Evolutionary conservation across 768 basidiomycete species (phyloP), one percentile per base, ranked within the genome.

Genomic region (Lentinus tigrinus): DNA sequence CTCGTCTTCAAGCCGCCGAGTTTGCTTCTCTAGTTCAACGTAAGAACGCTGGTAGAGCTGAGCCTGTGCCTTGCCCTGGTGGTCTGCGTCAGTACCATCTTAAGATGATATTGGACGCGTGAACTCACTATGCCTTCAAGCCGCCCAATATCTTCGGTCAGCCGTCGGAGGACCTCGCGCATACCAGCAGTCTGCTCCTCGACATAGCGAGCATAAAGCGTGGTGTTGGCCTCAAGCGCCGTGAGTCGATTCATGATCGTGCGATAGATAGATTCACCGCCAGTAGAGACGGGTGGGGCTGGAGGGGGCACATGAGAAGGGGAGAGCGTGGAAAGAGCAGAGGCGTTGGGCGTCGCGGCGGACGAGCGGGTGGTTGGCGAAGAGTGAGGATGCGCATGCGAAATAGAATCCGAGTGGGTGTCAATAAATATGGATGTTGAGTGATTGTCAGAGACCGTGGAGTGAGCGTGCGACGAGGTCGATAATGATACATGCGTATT

Each of bases 161-260:
- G 73, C 19, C 89, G 77, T 55, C 80, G 80, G 34, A 98, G 77
- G 47, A 92, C 80, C 36, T 89, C 88, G 4, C 92, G 77, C 19
- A 97, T 81, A 28, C 85, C 83, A 14, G 80, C 72, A 0, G 87
- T 89, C 67, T 98, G 96, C 67, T 95, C 93, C 65, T 95, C 94
- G 13, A 97, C 86, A 68, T 97, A 98, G 17, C 85, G 73, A 21
- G 86, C 81, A 43, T 92, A 88, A 3, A 98, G 78, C 0, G 92
- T 92, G 47, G 94, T 89, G 65, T 95, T 97, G 9, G 82, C 81
- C 71, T 98, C 95, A 14, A 98, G 80, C 6, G 85, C 83, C 2
- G 84, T 83, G 11, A 99, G 80, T 7, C 95, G 87, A 64, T 97
- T 96, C 85, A 95, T 95, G 64, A 98, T 99, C 13, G 89, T 92